phyloP scores from a whole-genome alignment of 768 basidiomycete species.

The Pleurotus giganteus region DNA sequence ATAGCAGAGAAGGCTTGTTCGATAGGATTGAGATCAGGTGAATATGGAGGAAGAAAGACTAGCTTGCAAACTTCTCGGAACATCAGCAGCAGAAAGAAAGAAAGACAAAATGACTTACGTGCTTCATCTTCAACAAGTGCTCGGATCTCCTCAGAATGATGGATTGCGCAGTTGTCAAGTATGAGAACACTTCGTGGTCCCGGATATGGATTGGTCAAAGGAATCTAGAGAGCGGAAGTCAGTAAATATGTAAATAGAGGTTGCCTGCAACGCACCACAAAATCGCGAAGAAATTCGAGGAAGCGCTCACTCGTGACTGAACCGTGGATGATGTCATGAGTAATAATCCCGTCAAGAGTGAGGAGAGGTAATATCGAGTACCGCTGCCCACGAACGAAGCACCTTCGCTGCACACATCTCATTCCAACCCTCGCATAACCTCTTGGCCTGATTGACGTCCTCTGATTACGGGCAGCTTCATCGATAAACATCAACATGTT shows the following conservation, averaged over 20 bases:
- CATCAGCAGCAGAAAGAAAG: not conserved
- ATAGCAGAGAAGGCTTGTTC: conserved; percentile 29
- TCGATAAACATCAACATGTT: conserved; percentile 22
- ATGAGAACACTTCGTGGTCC: conserved; percentile 32
- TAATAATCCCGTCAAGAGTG: conserved; percentile 26
- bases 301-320: conserved; percentile 31
- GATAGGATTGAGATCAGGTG: conserved; percentile 33
- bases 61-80: conserved; percentile 5
- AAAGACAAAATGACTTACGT: conserved; percentile 13
- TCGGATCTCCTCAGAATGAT: conserved; percentile 32
- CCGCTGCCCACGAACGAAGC: conserved; percentile 23
- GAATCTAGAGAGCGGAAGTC: conserved; percentile 11
- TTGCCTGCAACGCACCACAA: conserved; percentile 19
- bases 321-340: conserved; percentile 31
- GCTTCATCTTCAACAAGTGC: conserved; percentile 26
- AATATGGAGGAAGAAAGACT: conserved; percentile 29
- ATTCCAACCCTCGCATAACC: conserved; percentile 19
- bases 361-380: conserved; percentile 29
- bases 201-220: conserved; percentile 27
- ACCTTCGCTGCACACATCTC: conserved; percentile 18
- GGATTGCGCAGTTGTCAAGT: conserved; percentile 39
- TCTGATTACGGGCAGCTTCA: conserved; percentile 24
- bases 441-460: conserved; percentile 15
- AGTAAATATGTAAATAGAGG: conserved; percentile 20
- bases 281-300: conserved; percentile 26